A percentile compares a stretch with the other conserved stretches of the same genome.
Conservation (phyloP, 768 basidiomycete genomes). For the Mycena filopes region DNA sequence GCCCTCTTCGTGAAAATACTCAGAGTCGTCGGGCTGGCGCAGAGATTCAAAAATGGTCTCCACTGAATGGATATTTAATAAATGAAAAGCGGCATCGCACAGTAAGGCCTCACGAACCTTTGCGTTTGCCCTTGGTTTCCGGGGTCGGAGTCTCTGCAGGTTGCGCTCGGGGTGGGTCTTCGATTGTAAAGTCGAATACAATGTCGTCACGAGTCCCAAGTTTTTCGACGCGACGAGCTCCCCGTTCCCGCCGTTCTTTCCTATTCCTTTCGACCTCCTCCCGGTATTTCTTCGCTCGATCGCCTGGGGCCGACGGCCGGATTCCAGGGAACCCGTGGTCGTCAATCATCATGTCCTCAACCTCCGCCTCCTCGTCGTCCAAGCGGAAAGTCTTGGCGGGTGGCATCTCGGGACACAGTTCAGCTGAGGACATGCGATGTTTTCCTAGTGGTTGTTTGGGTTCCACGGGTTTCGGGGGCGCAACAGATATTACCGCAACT, state of each 20-base stretch:
- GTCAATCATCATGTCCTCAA: conserved; percentile 62
- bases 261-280: conserved; percentile 47
- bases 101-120: conserved; percentile 52
- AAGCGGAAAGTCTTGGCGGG: conserved; percentile 36
- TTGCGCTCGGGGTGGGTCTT: conserved; percentile 25
- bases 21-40: conserved; percentile 46
- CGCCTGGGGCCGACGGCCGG: conserved; percentile 35
- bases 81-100: too few species aligned
- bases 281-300: conserved; percentile 39
- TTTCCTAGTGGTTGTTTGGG: conserved; percentile 38
- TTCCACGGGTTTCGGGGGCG: conserved; percentile 30
- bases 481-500: conserved; percentile 45
- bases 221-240: conserved; percentile 40
- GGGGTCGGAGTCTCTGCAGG: conserved; percentile 37
- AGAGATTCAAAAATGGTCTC: conserved; percentile 48
- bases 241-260: conserved; percentile 45
- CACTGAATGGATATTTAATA: conserved; percentile 36
- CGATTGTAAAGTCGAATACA: conserved; percentile 35
- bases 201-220: conserved; percentile 30
- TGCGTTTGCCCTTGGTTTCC: conserved; percentile 54
- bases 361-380: conserved; percentile 54
- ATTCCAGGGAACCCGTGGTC: conserved; percentile 39
- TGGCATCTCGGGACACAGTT: conserved; percentile 38
- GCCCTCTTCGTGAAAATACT: conserved; percentile 46
- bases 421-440: conserved; percentile 32